Evolutionary conservation across 768 basidiomycete genomes (phyloP), one percentile per base, ranked within the genome.

Genomic region (Boletus huronensis): DNA sequence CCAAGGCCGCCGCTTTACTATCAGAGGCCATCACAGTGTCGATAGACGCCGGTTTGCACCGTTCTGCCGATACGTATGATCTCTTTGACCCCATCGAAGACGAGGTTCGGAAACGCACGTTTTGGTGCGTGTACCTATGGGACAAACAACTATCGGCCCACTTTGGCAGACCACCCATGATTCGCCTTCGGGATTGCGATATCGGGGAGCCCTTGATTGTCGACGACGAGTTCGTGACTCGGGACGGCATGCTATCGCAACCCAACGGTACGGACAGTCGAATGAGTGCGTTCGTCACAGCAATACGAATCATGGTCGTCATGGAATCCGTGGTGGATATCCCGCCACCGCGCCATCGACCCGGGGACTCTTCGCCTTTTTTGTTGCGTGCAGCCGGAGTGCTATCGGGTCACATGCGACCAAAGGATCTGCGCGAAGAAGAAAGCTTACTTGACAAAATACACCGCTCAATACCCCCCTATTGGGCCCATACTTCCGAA

Each of bases 121-220:
- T 97, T 70, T 97, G 93, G 93, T 91, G 91, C 55, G 91, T 95
- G 26, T 97, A 96, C 72, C 80, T 91, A 47, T 96, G 94, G 94
- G 94, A 97, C 72, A 96, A 97, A 72, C 93, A 95, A 64, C 83
- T 93, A 7, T 77, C 84, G 11, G 88, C 90, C 54, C 88, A 92
- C 70, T 95, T 96, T 68, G 93, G 94, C 25, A 78, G 93, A 25
- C 93, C 93, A 31, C 84, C 93, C 3, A 82, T 94, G 77, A 79
- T 97, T 60, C 82, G 93, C 43, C 72, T 95, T 57, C 79, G 90
- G 58, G 93, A 96, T 67, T 94, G 92, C 71, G 93, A 97, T 65
- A 88, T 94, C n/a, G 80, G 83, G 5, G 94, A 95, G 67, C 92
- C 93, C 2, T 73, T 84, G 6, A 77, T 88, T 19, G 82, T 94